These are phyloP conservation scores for Lichina pygmaea DNA, from an alignment of 495 filamentous ascomycete species.

Conservation along the genomic window DNA sequence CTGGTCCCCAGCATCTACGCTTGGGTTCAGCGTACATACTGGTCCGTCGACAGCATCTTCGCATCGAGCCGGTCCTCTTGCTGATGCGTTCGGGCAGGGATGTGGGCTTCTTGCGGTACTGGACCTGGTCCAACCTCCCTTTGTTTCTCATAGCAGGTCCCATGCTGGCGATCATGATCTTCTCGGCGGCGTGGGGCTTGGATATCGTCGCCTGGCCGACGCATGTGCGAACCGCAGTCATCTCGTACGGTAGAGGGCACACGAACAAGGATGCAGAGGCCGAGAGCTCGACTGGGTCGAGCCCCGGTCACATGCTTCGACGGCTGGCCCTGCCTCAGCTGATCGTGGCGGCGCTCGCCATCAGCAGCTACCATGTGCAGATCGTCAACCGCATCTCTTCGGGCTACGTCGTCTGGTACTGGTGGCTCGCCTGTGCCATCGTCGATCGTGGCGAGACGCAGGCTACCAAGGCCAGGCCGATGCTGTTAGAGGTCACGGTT, in stretches of 20 bases:
- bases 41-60: slow-evolving; percentile 24
- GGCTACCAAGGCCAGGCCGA: slow-evolving; percentile 7
- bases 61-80: not conserved
- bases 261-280: not conserved
- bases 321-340: slow-evolving; percentile 48
- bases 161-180: slow-evolving; percentile 39
- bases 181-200: slow-evolving; percentile 28
- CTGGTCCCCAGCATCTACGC: slow-evolving; percentile 61
- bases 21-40: slow-evolving; percentile 74
- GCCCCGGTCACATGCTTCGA: slow-evolving; percentile 6
- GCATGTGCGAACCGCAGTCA: not conserved
- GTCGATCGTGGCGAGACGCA: slow-evolving; percentile 6
- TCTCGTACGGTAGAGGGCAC: not conserved
- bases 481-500: slow-evolving; percentile 13
- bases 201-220: no score
- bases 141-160: slow-evolving; percentile 67
- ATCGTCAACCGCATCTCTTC: slow-evolving; percentile 77
- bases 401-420: slow-evolving; percentile 74
- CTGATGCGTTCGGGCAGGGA: slow-evolving; percentile 27
- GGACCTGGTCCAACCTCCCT: slow-evolving; percentile 65
- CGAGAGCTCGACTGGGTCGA: not conserved
- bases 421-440: slow-evolving; percentile 34
- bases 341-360: slow-evolving; percentile 37
- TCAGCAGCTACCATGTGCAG: slow-evolving; percentile 72
- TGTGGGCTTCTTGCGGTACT: slow-evolving; percentile 69